phyloP scores from a whole-genome alignment of 2,329 filamentous ascomycete genomes.

The Chaetomium sp. region DNA sequence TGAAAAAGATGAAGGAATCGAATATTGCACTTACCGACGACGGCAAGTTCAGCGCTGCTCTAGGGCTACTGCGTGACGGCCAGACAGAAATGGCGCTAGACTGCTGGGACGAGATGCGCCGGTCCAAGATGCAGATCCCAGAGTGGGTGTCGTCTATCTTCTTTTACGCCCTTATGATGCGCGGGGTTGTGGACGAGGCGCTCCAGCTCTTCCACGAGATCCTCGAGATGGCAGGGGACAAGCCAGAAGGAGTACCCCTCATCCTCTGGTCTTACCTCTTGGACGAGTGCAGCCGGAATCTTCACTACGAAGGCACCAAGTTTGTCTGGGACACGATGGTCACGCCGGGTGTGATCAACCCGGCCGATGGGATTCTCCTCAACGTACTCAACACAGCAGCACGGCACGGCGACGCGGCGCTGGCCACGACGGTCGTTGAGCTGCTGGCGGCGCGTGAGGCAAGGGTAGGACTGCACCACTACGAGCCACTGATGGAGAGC shows the following conservation, averaged over 20 bases:
- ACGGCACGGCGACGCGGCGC: slow-evolving; percentile 55
- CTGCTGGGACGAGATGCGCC: slow-evolving; percentile 60
- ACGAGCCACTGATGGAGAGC: slow-evolving; percentile 69
- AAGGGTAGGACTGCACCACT: slow-evolving; percentile 60
- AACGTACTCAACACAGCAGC: slow-evolving; percentile 68
- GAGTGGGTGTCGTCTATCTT: slow-evolving; percentile 75
- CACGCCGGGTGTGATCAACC: slow-evolving; percentile 36
- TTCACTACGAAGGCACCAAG: slow-evolving; percentile 57
- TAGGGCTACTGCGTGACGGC: slow-evolving; percentile 72
- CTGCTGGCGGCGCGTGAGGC: slow-evolving; percentile 53
- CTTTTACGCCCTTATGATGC: slow-evolving; percentile 64
- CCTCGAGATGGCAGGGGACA: slow-evolving; percentile 29
- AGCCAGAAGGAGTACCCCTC: slow-evolving; percentile 36
- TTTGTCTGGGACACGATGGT: slow-evolving; percentile 62
- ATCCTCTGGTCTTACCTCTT: slow-evolving; percentile 65
- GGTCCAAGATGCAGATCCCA: slow-evolving; percentile 48
- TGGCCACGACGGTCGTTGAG: slow-evolving; percentile 67
- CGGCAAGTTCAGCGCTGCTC: slow-evolving; percentile 60
- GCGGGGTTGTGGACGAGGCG: slow-evolving; percentile 71
- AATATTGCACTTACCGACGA: slow-evolving; percentile 61
- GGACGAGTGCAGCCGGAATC: slow-evolving; percentile 62
- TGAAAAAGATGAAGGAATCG: slow-evolving; percentile 65
- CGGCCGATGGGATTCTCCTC: slow-evolving; percentile 29
- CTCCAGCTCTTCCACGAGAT: slow-evolving; percentile 60
- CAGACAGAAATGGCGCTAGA: slow-evolving; percentile 76